These are phyloP conservation scores for Yarrowia keelungensis DNA, from an alignment of 805 yeast species.

Conservation along the genomic window DNA sequence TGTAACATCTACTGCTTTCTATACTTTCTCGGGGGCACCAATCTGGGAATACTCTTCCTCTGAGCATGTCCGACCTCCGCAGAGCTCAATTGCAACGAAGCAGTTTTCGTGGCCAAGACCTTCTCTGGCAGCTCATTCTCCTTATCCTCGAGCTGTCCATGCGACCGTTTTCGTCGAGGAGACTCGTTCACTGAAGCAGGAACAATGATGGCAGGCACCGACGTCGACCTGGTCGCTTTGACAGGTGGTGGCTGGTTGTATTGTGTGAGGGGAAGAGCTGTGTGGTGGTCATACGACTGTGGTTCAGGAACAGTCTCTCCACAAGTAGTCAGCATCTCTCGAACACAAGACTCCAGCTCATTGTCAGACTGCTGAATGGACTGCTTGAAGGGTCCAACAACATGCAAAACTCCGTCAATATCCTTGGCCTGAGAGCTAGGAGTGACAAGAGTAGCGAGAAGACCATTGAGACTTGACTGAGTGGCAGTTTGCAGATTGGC, in stretches of 20 bases:
- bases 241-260: constrained; percentile 1
- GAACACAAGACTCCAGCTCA: constrained; percentile 3
- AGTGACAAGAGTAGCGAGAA: constrained; percentile 25
- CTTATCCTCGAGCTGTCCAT: constrained; percentile 21
- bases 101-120: constrained; percentile 6
- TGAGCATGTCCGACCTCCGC: neutral
- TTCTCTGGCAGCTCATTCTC: constrained; percentile 8
- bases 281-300: neutral
- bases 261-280: neutral
- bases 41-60: constrained; percentile 22
- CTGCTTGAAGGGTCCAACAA: constrained; percentile 11
- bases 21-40: constrained; percentile 33
- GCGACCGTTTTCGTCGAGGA: constrained; percentile 13
- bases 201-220: neutral
- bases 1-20: constrained; percentile 37
- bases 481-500: constrained; percentile 19
- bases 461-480: constrained; percentile 9
- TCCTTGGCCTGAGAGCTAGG: constrained; percentile 27
- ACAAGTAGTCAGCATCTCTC: constrained; percentile 8
- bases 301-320: constrained; percentile 7
- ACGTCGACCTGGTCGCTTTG: neutral
- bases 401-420: constrained; percentile 14
- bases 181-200: constrained; percentile 5
- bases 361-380: constrained; percentile 14
- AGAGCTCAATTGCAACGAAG: neutral